Evolutionary conservation across 2,329 filamentous ascomycete genomes (phyloP).

Genomic region (Endocalyx cinctus): DNA sequence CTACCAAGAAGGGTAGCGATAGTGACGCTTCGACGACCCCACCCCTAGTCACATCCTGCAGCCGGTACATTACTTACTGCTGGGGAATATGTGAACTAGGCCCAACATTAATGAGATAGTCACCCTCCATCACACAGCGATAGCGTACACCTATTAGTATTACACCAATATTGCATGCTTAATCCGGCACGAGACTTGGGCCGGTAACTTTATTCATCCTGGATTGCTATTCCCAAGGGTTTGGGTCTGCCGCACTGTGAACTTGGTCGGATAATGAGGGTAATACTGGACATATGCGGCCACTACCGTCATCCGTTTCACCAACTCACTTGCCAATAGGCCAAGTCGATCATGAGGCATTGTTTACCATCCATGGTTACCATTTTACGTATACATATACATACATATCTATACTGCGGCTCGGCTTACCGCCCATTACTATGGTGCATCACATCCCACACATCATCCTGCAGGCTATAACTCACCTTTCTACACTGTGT

Average conservation of each 20-base stretch:
- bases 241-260: slow-evolving; percentile 28
- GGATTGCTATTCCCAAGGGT: slow-evolving; percentile 16
- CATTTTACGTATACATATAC: no score
- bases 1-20: slow-evolving; percentile 12
- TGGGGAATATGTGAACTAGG: no score
- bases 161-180: slow-evolving; percentile 12
- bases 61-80: no score
- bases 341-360: no score
- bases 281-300: slow-evolving; percentile 15
- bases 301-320: slow-evolving; percentile 15
- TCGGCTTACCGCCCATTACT: no score
- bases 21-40: slow-evolving; percentile 6
- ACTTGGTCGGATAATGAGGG: slow-evolving; percentile 13
- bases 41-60: no score
- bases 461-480: no score
- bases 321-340: no score
- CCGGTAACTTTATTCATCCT: slow-evolving; percentile 12
- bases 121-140: slow-evolving; percentile 3
- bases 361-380: no score
- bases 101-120: slow-evolving; percentile 8
- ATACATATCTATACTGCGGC: no score
- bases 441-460: no score
- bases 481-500: no score
- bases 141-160: slow-evolving; percentile 5
- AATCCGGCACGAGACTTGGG: slow-evolving; percentile 19